phyloP scores from a whole-genome alignment of 768 basidiomycete genomes.

The Infundibulicybe gibba region DNA sequence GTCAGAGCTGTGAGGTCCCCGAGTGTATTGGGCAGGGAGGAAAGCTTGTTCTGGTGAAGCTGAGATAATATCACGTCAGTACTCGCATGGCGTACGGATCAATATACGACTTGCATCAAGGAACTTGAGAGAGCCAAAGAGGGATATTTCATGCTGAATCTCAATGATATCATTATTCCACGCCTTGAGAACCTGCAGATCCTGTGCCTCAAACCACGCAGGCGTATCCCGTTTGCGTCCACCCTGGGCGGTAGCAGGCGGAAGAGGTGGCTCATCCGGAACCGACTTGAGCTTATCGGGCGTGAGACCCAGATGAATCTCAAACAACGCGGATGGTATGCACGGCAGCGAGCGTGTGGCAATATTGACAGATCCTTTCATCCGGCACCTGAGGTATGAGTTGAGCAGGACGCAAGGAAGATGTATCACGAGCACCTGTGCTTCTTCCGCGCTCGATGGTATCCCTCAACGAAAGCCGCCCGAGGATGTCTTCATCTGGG shows the following conservation, averaged over 20 bases:
- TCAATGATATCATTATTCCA: constrained; percentile 80
- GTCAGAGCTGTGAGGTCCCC: constrained; percentile 66
- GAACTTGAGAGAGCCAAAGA: constrained; percentile 80
- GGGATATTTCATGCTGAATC: constrained; percentile 77
- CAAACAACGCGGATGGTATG: constrained; percentile 74
- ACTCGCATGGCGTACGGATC: background rate
- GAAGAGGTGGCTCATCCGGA: constrained; percentile 53
- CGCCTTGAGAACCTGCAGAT: constrained; percentile 70
- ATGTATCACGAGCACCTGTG: constrained; percentile 51
- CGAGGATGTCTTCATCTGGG: constrained; percentile 52
- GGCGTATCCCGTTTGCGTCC: constrained; percentile 43
- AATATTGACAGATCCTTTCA: constrained; percentile 69
- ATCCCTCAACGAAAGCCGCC: constrained; percentile 66
- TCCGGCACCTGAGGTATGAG: constrained; percentile 39
- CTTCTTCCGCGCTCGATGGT: constrained; percentile 75
- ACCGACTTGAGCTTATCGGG: constrained; percentile 69
- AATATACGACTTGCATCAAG: constrained; percentile 57
- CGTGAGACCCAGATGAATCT: constrained; percentile 73
- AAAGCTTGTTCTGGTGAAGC: constrained; percentile 75
- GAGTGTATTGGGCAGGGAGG: constrained; percentile 58
- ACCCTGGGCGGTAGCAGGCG: constrained; percentile 33
- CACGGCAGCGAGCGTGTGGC: constrained; percentile 70
- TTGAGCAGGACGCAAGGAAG: constrained; percentile 29
- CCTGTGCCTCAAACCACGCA: constrained; percentile 81
- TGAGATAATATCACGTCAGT: constrained; percentile 20